phyloP scores from a whole-genome alignment of 148 eudicot species.

The Chenopodium album region DNA sequence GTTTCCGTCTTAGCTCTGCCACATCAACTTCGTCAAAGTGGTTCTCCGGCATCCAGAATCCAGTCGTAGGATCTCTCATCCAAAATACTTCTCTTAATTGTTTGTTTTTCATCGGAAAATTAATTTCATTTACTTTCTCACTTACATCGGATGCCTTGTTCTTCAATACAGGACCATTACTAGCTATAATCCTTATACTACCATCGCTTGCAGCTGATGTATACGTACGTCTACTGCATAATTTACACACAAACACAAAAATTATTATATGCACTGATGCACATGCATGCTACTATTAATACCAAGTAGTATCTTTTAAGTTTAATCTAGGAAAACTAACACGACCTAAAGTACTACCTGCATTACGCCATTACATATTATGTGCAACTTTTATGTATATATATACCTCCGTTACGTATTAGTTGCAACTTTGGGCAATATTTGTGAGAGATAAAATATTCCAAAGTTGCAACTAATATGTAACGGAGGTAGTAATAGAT shows the following conservation, averaged over 20 bases:
- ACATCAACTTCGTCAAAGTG: slow-evolving; percentile 24
- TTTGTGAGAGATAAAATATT: too few relatives aligned
- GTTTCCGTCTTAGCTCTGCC: slow-evolving; percentile 3
- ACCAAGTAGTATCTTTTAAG: too few relatives aligned
- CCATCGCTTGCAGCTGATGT: not conserved
- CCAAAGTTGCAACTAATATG: too few relatives aligned
- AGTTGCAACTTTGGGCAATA: too few relatives aligned
- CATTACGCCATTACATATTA: too few relatives aligned
- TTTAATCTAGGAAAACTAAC: too few relatives aligned
- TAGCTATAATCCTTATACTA: not conserved
- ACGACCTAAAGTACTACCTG: too few relatives aligned
- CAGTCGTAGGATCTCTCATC: slow-evolving; percentile 35
- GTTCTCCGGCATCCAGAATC: slow-evolving; percentile 34
- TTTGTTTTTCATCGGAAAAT: not conserved
- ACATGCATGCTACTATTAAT: too few relatives aligned
- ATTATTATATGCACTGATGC: not conserved
- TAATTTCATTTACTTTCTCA: not conserved
- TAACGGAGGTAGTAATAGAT: too few relatives aligned
- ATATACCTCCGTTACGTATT: too few relatives aligned
- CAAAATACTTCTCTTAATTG: slow-evolving; percentile 8
- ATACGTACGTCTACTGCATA: slow-evolving; percentile 5
- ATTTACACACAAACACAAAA: not conserved
- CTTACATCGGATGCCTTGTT: not conserved
- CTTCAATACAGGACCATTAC: not conserved
- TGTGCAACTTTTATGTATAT: too few relatives aligned